phyloP scores from a whole-genome alignment of 1,284 basidiomycete genomes.

The Ceratobasidium sp. region DNA sequence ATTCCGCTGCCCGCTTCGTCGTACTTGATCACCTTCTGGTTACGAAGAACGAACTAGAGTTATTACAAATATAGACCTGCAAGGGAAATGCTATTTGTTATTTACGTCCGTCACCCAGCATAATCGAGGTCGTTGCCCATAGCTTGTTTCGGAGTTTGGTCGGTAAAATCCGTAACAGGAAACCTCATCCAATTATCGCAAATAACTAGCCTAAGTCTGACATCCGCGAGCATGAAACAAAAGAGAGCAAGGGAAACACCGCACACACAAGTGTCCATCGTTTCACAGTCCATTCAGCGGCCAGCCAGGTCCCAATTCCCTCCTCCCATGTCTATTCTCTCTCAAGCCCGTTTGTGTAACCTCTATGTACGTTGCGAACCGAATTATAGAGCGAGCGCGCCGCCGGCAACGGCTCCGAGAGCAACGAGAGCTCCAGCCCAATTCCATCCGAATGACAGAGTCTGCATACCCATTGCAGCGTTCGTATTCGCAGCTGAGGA shows the following conservation, averaged over 20 bases:
- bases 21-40: too few relatives aligned
- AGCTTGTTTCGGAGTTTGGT: too few relatives aligned
- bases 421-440: conserved; percentile 26
- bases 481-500: background rate
- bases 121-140: too few relatives aligned
- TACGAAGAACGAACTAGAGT: too few relatives aligned
- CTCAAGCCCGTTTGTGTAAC: too few relatives aligned
- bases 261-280: conserved; percentile 29
- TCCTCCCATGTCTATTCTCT: background rate
- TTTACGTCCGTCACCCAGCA: too few relatives aligned
- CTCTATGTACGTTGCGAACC: too few relatives aligned
- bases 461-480: conserved; percentile 18
- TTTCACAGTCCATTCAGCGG: conserved; percentile 12
- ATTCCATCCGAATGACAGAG: conserved; percentile 17
- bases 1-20: too few relatives aligned
- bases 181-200: conserved; percentile 10
- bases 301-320: conserved; percentile 21
- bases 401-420: conserved; percentile 18
- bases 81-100: too few relatives aligned
- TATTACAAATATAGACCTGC: too few relatives aligned
- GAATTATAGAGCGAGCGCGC: conserved; percentile 14
- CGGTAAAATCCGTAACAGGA: background rate
- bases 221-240: background rate
- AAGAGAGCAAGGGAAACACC: conserved; percentile 9
- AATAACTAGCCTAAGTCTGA: background rate